Conservation (phyloP, 1,284 basidiomycete species). For the Golubevia sp. region DNA sequence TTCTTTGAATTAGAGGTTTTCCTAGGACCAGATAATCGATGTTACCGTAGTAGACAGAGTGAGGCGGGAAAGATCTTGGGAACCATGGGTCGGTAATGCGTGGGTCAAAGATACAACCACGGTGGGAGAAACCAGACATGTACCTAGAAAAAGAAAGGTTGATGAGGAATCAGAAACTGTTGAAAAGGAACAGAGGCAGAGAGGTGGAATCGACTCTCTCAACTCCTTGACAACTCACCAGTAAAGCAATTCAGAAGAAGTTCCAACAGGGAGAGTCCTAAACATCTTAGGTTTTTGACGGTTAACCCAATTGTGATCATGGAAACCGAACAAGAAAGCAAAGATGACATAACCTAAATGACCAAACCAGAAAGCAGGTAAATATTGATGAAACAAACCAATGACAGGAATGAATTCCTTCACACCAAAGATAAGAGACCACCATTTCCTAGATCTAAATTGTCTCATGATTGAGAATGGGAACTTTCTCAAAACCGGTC, state of each 20-base stretch:
- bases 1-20: constrained; percentile 51
- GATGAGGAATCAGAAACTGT: no score
- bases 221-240: constrained; percentile 12
- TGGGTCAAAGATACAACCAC: constrained; percentile 60
- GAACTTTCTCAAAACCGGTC: constrained; percentile 51
- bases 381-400: constrained; percentile 36
- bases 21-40: constrained; percentile 55
- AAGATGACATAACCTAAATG: constrained; percentile 58
- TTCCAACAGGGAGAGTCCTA: constrained; percentile 45
- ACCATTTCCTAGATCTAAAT: constrained; percentile 51
- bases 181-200: no score
- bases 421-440: constrained; percentile 55
- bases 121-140: constrained; percentile 52
- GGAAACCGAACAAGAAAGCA: constrained; percentile 54
- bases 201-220: no score
- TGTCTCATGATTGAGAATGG: constrained; percentile 52
- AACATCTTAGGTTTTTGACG: constrained; percentile 60
- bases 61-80: constrained; percentile 51
- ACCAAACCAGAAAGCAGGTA: constrained; percentile 51
- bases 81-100: constrained; percentile 53
- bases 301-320: constrained; percentile 53
- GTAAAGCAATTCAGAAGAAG: constrained; percentile 56
- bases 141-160: constrained; percentile 15
- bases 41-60: constrained; percentile 52
- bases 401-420: constrained; percentile 54